Base-by-base conservation (phyloP, 2,329 filamentous ascomycete species). In the Verticillium isaacii region DNA sequence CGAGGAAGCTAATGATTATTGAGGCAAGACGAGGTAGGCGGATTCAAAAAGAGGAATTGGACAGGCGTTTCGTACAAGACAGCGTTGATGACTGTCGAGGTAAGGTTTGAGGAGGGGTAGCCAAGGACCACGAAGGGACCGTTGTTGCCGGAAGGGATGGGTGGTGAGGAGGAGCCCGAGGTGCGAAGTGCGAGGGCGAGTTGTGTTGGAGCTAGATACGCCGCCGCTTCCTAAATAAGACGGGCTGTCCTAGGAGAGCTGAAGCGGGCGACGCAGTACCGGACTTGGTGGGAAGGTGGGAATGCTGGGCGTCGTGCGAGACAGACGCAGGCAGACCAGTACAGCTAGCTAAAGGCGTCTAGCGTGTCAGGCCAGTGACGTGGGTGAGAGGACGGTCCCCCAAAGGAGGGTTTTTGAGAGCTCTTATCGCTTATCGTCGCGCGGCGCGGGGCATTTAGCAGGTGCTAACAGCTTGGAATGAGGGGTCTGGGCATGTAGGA, bases 351-450 rank as follows among this genome's bases (percentile, higher is more conserved):
- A 52, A 19, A 8, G 19, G n/a, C 17, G n/a, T 29, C 19, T 52
- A 52, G 45, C 45, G 45, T 29, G 19, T 19, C 9, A 52, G 19
- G 45, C 45, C 45, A 23, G 45, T 52, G 45, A 52, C 45, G 57
- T 41, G 25, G 57, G 57, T n/a, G n/a, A 23, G 56, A 11, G 36
- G 36, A 29, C 15, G 32, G 37, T 29, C 37, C 19, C 11, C 36
- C 32, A 36, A 36, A 23, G 29, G 32, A 36, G 36, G 56, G 34
- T 36, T 37, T 58, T 39, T 9, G 56, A 39, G 23, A 58, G 57
- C 57, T 58, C 57, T 58, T 58, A 58, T 58, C 57, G 57, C 57
- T 58, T 58, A 58, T 58, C 57, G 57, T 50, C 17, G 29, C 15
- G 32, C 32, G 55, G 37, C 57, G 57, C 57, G 57, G 57, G 57